Percentiles rank a stretch among this genome's conserved stretches.
Conservation (phyloP, 768 basidiomycete species). For the Trametes sanguinea region DNA sequence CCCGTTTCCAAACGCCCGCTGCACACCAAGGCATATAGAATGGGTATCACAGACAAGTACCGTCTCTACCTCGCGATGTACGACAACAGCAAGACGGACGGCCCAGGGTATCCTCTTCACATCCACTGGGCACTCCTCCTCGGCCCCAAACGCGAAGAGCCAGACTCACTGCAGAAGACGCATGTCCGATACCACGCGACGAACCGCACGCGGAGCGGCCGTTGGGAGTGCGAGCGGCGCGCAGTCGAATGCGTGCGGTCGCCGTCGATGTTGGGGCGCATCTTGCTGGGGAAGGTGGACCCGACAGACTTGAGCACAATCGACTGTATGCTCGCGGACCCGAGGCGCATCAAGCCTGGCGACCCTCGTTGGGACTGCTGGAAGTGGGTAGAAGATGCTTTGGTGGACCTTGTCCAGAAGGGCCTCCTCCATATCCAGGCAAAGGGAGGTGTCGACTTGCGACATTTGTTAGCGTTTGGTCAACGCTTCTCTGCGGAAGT, state of each 20-base stretch:
- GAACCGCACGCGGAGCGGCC: constrained; percentile 9
- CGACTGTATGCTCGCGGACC: constrained; percentile 8
- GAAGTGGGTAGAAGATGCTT: constrained; percentile 18
- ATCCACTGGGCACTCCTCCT: constrained; percentile 22
- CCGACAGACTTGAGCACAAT: neutral
- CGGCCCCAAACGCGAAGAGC: constrained; percentile 16
- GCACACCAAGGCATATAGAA: neutral
- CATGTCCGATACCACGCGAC: constrained; percentile 19
- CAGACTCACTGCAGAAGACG: constrained; percentile 5
- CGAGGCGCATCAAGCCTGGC: neutral
- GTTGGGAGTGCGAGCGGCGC: constrained; percentile 18
- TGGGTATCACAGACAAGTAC: constrained; percentile 14
- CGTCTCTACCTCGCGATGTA: constrained; percentile 21
- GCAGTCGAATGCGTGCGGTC: constrained; percentile 19
- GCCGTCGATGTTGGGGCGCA: constrained; percentile 20
- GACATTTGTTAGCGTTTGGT: constrained; percentile 10
- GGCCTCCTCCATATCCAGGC: constrained; percentile 2
- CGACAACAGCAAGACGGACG: constrained; percentile 7
- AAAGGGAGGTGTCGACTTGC: neutral
- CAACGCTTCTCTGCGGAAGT: constrained; percentile 9
- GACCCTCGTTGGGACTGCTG: constrained; percentile 19
- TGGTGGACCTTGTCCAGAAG: constrained; percentile 5
- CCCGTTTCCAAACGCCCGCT: neutral
- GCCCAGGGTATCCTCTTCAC: neutral
- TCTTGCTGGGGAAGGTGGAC: constrained; percentile 17